Conservation (phyloP, 2,329 filamentous ascomycete species). For the Alternaria ventricosa region DNA sequence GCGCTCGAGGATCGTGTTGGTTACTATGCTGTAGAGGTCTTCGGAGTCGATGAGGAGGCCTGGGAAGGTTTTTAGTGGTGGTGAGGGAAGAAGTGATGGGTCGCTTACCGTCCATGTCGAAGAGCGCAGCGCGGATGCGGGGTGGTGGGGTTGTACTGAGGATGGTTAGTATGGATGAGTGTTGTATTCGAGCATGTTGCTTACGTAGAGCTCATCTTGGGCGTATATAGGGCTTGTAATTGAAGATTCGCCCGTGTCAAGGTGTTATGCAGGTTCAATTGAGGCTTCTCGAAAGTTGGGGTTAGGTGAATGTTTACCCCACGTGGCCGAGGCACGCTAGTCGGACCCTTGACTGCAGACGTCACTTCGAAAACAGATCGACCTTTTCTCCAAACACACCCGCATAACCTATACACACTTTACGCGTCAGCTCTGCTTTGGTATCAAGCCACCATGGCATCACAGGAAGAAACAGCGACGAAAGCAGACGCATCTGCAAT, state of each 20-base stretch:
- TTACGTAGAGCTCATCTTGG: slow-evolving; percentile 26
- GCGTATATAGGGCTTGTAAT: neutral
- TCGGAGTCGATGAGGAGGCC: slow-evolving; percentile 90
- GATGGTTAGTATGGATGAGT: neutral
- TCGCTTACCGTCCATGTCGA: slow-evolving; percentile 83
- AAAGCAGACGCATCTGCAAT: slow-evolving; percentile 9
- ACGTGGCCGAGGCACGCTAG: slow-evolving; percentile 26
- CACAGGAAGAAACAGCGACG: slow-evolving; percentile 1
- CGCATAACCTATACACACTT: neutral
- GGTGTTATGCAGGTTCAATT: slow-evolving; percentile 3
- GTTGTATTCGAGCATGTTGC: neutral
- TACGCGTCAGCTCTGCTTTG: neutral
- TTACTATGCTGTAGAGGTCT: slow-evolving; percentile 83
- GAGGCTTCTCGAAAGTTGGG: slow-evolving; percentile 3
- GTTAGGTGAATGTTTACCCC: slow-evolving; percentile 25
- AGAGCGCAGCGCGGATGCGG: slow-evolving; percentile 89
- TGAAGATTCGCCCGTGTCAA: neutral
- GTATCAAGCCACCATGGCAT: slow-evolving; percentile 8
- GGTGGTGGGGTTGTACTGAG: slow-evolving; percentile 53
- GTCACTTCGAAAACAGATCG: slow-evolving; percentile 31
- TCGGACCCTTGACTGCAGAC: slow-evolving; percentile 17
- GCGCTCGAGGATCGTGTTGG: slow-evolving; percentile 80
- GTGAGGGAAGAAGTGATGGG: neutral
- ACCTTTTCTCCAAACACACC: slow-evolving; percentile 1
- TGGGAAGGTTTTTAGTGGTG: neutral